Evolutionary conservation across 495 filamentous ascomycete genomes (phyloP).

Genomic region (Xylaria curta): DNA sequence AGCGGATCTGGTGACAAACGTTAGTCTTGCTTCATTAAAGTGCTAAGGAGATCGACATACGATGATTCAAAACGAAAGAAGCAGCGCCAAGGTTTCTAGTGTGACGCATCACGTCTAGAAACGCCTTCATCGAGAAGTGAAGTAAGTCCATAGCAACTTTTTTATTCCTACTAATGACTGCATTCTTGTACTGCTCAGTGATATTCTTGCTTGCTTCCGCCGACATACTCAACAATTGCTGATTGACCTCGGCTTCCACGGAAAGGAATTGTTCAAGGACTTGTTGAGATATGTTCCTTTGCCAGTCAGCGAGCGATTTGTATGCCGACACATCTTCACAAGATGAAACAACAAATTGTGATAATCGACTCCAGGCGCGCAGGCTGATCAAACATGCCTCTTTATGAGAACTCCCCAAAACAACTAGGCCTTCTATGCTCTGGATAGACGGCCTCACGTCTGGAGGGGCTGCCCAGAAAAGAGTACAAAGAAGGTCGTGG

Average conservation of each 20-base stretch:
- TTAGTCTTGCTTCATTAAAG: constrained; percentile 21
- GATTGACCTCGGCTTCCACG: constrained; percentile 55
- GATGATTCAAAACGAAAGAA: constrained; percentile 46
- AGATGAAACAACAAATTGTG: constrained; percentile 73
- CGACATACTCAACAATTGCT: constrained; percentile 51
- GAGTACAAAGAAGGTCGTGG: constrained; percentile 86
- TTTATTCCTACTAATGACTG: constrained; percentile 52
- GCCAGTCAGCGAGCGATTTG: constrained; percentile 72
- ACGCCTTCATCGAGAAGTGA: constrained; percentile 47
- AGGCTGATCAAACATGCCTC: constrained; percentile 86
- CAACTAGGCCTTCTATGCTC: constrained; percentile 78
- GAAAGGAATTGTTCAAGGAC: constrained; percentile 57
- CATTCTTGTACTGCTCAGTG: constrained; percentile 46
- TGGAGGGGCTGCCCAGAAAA: constrained; percentile 85
- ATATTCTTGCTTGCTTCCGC: constrained; percentile 44
- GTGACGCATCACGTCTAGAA: constrained; percentile 48
- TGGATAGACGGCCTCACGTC: constrained; percentile 71
- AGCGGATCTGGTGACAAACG: constrained; percentile 41
- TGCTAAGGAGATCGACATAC: constrained; percentile 33
- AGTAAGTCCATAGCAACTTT: constrained; percentile 53
- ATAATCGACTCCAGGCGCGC: constrained; percentile 79
- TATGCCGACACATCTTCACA: constrained; percentile 59
- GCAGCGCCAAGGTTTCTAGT: constrained; percentile 45
- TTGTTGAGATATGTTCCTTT: constrained; percentile 59
- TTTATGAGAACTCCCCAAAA: constrained; percentile 77